Conservation (phyloP, 2,329 filamentous ascomycete genomes). For the Didymellaceae sp. region DNA sequence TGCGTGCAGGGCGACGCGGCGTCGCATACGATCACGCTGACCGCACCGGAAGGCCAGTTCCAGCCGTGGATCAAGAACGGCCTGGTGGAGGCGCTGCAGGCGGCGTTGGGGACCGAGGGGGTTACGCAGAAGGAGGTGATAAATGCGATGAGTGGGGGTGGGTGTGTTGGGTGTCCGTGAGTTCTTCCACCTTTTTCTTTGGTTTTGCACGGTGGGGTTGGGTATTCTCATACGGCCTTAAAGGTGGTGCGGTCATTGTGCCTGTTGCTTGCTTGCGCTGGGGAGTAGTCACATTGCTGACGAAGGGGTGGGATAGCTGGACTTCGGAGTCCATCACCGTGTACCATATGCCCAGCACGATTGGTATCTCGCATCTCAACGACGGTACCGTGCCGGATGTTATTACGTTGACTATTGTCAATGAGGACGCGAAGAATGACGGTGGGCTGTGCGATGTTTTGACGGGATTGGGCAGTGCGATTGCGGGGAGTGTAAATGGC, state of each 20-base stretch:
- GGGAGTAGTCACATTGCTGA: not conserved
- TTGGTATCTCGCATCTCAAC: not conserved
- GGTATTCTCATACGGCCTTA: too few species aligned
- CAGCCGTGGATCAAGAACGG: constrained; percentile 5
- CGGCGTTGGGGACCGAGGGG: not conserved
- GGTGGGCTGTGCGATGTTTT: not conserved
- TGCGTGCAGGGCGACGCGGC: not conserved
- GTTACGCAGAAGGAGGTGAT: not conserved
- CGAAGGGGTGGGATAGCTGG: too few species aligned
- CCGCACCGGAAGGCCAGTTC: constrained; percentile 10
- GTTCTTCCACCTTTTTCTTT: too few species aligned
- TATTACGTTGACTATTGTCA: not conserved
- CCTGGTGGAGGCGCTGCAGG: not conserved
- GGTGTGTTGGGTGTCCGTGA: not conserved
- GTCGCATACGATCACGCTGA: constrained; percentile 2
- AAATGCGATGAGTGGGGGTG: not conserved
- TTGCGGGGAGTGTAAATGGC: not conserved
- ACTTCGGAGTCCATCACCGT: not conserved
- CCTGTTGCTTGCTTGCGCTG: not conserved
- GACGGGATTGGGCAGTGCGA: not conserved
- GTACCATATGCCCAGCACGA: not conserved
- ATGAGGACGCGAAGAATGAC: not conserved
- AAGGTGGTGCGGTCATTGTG: too few species aligned
- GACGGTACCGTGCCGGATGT: not conserved
- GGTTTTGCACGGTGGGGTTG: too few species aligned